phyloP scores from a whole-genome alignment of 495 filamentous ascomycete genomes.

The Podospora pseudoanserina region DNA sequence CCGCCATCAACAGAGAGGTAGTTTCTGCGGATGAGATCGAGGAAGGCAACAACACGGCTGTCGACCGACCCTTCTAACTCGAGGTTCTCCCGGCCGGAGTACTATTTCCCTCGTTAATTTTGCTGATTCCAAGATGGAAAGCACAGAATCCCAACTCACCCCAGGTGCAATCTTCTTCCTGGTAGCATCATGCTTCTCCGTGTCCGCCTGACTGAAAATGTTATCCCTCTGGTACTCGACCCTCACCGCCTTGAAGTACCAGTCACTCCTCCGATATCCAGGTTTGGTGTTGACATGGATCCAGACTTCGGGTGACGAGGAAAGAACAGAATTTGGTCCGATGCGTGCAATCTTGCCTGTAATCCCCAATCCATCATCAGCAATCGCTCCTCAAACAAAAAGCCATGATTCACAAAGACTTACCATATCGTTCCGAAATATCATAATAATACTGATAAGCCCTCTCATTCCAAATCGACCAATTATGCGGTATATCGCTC shows the following conservation, averaged over 20 bases:
- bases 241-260: conserved; percentile 29
- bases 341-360: conserved; percentile 35
- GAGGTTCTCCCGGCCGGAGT: conserved; percentile 30
- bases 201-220: conserved; percentile 35
- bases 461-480: conserved; percentile 13
- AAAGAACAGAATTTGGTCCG: conserved; percentile 33
- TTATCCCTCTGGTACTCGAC: conserved; percentile 34
- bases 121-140: too few species aligned
- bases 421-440: conserved; percentile 25
- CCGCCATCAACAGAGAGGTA: conserved; percentile 39
- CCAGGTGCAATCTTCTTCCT: conserved; percentile 36
- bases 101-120: conserved; percentile 7
- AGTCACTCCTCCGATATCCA: conserved; percentile 28
- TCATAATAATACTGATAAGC: conserved; percentile 23
- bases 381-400: background rate
- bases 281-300: conserved; percentile 30
- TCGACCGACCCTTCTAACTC: conserved; percentile 43
- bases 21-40: conserved; percentile 42
- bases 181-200: conserved; percentile 30
- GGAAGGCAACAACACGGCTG: conserved; percentile 34
- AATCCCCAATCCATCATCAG: background rate
- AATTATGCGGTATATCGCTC: conserved; percentile 21
- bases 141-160: conserved; percentile 26
- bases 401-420: background rate
- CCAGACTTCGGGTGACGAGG: conserved; percentile 28